Conservation (phyloP, 139 green algal genomes). For the Edaphochlamys debaryana region DNA sequence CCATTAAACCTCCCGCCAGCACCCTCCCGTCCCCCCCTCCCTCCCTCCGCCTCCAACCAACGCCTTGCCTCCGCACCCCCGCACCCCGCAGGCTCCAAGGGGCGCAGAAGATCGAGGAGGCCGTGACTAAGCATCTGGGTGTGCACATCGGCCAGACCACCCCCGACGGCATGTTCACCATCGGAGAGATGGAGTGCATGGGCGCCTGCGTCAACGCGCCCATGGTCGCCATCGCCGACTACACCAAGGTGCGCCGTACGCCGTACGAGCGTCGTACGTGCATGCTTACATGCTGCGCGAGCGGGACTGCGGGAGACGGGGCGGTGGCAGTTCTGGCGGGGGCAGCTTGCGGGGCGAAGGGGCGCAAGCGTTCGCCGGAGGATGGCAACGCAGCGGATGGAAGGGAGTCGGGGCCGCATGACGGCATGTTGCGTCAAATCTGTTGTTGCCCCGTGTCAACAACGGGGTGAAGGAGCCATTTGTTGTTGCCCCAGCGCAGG, state of each 20-base stretch:
- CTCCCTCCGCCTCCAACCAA: too few relatives aligned
- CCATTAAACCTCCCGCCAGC: not conserved
- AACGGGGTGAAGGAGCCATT: too few relatives aligned
- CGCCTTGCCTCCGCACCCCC: not conserved
- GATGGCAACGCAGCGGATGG: too few relatives aligned
- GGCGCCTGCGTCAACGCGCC: slow-evolving; percentile 98
- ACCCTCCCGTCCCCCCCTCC: not conserved
- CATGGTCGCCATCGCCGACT: slow-evolving; percentile 97
- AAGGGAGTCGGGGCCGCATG: too few relatives aligned
- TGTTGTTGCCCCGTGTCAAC: too few relatives aligned
- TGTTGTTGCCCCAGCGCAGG: too few relatives aligned
- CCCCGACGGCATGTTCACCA: slow-evolving; percentile 93
- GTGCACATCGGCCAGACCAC: slow-evolving; percentile 79
- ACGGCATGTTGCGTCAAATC: too few relatives aligned
- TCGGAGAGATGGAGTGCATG: slow-evolving; percentile 99
- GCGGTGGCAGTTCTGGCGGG: not conserved
- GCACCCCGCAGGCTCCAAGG: slow-evolving; percentile 80
- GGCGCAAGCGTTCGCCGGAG: too few relatives aligned
- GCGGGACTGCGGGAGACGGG: not conserved
- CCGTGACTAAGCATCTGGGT: slow-evolving; percentile 79
- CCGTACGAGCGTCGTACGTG: too few relatives aligned
- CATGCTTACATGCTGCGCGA: not conserved
- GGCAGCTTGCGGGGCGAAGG: too few relatives aligned
- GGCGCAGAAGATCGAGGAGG: slow-evolving; percentile 78
- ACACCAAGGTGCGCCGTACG: slow-evolving; percentile 60